Evolutionary conservation across 2,329 filamentous ascomycete genomes (phyloP).

Genomic region (Cladosporium halotolerans): DNA sequence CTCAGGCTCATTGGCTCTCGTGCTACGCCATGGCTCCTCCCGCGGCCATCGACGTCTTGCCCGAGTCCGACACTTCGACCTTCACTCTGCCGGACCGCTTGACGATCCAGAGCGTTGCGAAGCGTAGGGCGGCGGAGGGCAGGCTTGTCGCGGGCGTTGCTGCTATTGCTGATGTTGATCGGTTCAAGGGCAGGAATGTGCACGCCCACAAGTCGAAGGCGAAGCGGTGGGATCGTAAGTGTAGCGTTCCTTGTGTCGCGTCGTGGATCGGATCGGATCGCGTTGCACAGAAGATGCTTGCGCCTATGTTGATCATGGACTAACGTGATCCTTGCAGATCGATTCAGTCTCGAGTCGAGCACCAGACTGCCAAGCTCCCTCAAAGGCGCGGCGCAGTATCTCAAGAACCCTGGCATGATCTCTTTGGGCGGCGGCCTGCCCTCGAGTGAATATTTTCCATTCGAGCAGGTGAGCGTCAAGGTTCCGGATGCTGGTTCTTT

Average conservation of each 20-base stretch:
- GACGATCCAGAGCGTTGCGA: slow-evolving; percentile 60
- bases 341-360: slow-evolving; percentile 50
- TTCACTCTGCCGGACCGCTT: slow-evolving; percentile 46
- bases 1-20: not conserved
- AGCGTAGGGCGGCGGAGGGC: slow-evolving; percentile 63
- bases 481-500: slow-evolving; percentile 58
- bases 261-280: not conserved
- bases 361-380: slow-evolving; percentile 52
- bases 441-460: slow-evolving; percentile 85
- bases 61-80: slow-evolving; percentile 42
- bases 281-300: not conserved
- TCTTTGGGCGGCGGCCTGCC: slow-evolving; percentile 90
- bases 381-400: slow-evolving; percentile 72
- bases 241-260: not conserved
- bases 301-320: not conserved
- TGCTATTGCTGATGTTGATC: slow-evolving; percentile 68
- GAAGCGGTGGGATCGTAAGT: slow-evolving; percentile 78
- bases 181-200: slow-evolving; percentile 66
- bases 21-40: slow-evolving; percentile 25
- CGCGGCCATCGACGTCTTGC: slow-evolving; percentile 36
- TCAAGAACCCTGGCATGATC: slow-evolving; percentile 78
- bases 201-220: slow-evolving; percentile 64
- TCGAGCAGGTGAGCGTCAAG: slow-evolving; percentile 69
- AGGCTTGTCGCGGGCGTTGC: slow-evolving; percentile 70
- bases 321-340: slow-evolving; percentile 7